Evolutionary conservation across 345 rosid species (phyloP), one percentile per base, ranked within the genome.

Genomic region (Cardamine chenopodiifolia): DNA sequence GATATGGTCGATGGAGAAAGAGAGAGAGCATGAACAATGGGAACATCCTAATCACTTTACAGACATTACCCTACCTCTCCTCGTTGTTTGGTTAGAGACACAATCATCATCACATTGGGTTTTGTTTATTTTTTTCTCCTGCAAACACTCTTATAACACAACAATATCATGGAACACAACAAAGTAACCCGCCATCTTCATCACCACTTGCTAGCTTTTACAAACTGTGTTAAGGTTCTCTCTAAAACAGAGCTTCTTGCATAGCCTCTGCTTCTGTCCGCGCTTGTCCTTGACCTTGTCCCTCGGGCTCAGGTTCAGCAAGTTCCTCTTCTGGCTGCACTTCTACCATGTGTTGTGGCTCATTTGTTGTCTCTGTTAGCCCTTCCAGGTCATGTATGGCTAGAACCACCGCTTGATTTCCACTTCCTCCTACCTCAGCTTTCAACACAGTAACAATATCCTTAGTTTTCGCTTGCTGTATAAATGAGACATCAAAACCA

Each of bases 391-490:
- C 86, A 50, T 83, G 85, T 66, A 94, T 78, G 7, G 96, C 96
- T 7, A 71, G 84, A 13, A 77, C 80, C 19, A 81, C 84, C 7
- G 81, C 70, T 9, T 82, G 74, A 20, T 81, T 80, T 71, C 74
- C 89, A 47, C 66, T 69, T 13, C 60, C 73, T 60, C 62, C 79
- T 19, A 87, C 52, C 67, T 83, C 88, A 1, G 86, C 86, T 83
- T 78, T 92, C 56, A 95, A 81, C 45, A 80, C 81, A 12, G 37
- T 79, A 3, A 85, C 81, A 2, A 87, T 85, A 57, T 83, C 84
- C 85, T 76, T 85, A 71, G 91, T 80, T 72, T 68, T 89, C 18
- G 85, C 76, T 89, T 90, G 98, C 99, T 95, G 87, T 83, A 67
- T 80, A 20, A 28, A 47, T 1, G 44, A 65, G 54, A 32, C 14